phyloP scores from a whole-genome alignment of 768 basidiomycete genomes.

The Rhodotorula sphaerocarpa region DNA sequence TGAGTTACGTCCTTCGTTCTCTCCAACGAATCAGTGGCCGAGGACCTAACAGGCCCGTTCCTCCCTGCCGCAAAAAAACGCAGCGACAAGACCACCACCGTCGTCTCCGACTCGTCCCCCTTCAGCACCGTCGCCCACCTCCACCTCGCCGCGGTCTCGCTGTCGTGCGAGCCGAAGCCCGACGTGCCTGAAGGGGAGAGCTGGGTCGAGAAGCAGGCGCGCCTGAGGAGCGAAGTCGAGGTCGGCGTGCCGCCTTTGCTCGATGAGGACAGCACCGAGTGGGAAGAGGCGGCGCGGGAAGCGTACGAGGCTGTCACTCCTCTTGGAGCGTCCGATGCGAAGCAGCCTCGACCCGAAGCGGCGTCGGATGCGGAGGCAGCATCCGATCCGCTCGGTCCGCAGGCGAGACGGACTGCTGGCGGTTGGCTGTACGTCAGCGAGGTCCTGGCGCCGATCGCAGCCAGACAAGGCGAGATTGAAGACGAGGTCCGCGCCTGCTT shows the following conservation, averaged over 20 bases:
- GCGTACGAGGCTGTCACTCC: background rate
- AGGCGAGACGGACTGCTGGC: conserved; percentile 41
- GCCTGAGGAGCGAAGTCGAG: background rate
- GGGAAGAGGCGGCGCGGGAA: background rate
- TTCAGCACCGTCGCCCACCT: conserved; percentile 88
- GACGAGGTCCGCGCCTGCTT: conserved; percentile 70
- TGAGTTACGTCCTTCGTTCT: conserved; percentile 43
- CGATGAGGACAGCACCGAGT: background rate
- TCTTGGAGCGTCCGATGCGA: too few relatives aligned
- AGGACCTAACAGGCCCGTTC: too few relatives aligned
- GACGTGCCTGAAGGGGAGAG: conserved; percentile 7
- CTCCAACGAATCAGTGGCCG: too few relatives aligned
- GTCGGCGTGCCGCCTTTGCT: background rate
- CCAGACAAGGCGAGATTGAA: conserved; percentile 59
- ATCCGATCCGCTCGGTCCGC: background rate
- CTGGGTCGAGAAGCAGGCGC: conserved; percentile 23
- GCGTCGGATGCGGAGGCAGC: background rate
- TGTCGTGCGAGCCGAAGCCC: conserved; percentile 45
- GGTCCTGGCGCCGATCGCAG: conserved; percentile 43
- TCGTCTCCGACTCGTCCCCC: conserved; percentile 57
- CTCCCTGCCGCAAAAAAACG: background rate
- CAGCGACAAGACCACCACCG: conserved; percentile 59
- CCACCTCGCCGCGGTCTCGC: conserved; percentile 60
- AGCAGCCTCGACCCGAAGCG: background rate
- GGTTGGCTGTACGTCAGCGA: conserved; percentile 67